phyloP scores from a whole-genome alignment of 1,284 basidiomycete genomes.

The Apiotrichum laibachii region DNA sequence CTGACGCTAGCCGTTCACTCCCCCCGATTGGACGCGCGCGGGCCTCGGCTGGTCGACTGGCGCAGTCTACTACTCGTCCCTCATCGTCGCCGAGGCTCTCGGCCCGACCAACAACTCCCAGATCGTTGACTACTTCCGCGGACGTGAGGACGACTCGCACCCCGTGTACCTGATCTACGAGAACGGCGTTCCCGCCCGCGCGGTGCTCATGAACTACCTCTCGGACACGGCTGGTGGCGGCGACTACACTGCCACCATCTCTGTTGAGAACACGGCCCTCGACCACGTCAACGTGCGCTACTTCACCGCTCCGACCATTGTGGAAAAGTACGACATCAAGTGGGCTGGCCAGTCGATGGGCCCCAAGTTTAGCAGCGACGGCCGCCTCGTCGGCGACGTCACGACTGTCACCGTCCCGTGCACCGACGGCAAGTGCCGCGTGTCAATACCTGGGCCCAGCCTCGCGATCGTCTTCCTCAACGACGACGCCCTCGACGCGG shows the following conservation, averaged over 20 bases:
- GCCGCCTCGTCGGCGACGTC: slow-evolving; percentile 59
- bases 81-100: slow-evolving; percentile 66
- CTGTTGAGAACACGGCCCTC: not conserved
- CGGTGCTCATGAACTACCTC: slow-evolving; percentile 67
- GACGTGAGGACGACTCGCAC: slow-evolving; percentile 54
- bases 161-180: slow-evolving; percentile 71
- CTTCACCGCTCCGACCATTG: slow-evolving; percentile 54
- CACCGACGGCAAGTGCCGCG: slow-evolving; percentile 57
- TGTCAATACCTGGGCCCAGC: slow-evolving; percentile 67
- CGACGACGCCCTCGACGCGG: slow-evolving; percentile 53
- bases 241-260: slow-evolving; percentile 29
- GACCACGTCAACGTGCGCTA: slow-evolving; percentile 43
- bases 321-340: slow-evolving; percentile 66
- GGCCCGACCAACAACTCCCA: slow-evolving; percentile 61
- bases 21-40: slow-evolving; percentile 41
- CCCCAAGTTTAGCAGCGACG: slow-evolving; percentile 62
- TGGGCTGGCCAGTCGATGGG: slow-evolving; percentile 73
- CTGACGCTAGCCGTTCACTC: slow-evolving; percentile 49
- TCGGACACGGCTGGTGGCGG: slow-evolving; percentile 52
- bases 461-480: slow-evolving; percentile 70
- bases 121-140: slow-evolving; percentile 56
- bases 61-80: slow-evolving; percentile 64
- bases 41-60: slow-evolving; percentile 51
- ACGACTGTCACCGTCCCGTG: slow-evolving; percentile 60
- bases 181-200: slow-evolving; percentile 54